A percentile compares a stretch with the other conserved stretches of the same genome.
These are phyloP conservation scores for Favolaschia claudopus DNA, from an alignment of 768 basidiomycete species.

Conservation along the genomic window DNA sequence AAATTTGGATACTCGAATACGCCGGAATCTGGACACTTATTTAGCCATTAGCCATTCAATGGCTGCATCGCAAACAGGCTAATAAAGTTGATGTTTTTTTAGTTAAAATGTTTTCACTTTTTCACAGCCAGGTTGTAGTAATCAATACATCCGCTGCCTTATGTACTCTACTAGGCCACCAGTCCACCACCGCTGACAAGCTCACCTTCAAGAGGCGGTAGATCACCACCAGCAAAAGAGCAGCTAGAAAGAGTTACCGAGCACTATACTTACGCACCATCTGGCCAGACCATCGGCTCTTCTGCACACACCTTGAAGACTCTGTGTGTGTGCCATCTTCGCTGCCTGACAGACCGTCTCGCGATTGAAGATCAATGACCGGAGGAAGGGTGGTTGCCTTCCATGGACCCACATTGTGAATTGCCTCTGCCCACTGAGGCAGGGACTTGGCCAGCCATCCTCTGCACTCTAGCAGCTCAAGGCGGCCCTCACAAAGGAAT, in stretches of 20 bases:
- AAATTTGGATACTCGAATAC: no score
- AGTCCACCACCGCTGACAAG: neutral
- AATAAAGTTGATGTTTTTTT: no score
- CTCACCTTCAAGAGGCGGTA: conserved; percentile 5
- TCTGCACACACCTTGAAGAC: no score
- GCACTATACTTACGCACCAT: no score
- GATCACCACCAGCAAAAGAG: neutral
- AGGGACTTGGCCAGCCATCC: no score
- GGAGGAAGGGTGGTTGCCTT: neutral
- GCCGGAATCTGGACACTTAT: no score
- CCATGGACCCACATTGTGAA: neutral
- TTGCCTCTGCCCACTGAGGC: no score
- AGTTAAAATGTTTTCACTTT: no score
- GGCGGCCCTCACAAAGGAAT: neutral
- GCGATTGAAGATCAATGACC: neutral
- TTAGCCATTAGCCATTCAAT: no score
- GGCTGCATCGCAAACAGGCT: no score
- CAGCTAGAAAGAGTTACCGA: neutral
- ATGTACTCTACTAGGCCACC: neutral
- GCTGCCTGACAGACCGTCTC: neutral
- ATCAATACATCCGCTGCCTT: neutral
- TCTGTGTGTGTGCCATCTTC: neutral
- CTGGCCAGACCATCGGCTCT: neutral
- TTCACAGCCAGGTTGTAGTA: neutral
- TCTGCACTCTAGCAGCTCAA: no score